Conservation (phyloP, 257 asterid genomes). For the Parsonsia alboflavescens region DNA sequence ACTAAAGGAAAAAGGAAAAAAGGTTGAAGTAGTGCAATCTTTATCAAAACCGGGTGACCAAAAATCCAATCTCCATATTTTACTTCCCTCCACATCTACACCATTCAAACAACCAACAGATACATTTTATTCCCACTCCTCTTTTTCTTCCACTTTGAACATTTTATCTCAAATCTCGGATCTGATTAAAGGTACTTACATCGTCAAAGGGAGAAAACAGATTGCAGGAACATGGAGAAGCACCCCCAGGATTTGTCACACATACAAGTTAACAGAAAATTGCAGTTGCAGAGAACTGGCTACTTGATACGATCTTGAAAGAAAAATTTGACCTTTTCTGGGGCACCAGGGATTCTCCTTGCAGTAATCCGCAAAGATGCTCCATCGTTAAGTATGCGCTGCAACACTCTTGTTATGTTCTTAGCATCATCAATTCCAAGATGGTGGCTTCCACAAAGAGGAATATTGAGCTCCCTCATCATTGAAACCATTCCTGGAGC, state of each 20-base stretch:
- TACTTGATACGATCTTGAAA: conserved; percentile 53
- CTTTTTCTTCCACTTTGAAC: background rate
- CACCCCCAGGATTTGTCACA: background rate
- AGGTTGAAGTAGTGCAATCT: too few relatives aligned
- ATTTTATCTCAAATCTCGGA: background rate
- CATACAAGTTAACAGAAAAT: background rate
- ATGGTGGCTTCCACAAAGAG: conserved; percentile 74
- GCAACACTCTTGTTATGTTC: conserved; percentile 75
- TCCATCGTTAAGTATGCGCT: conserved; percentile 70
- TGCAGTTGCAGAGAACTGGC: conserved; percentile 3
- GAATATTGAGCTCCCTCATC: conserved; percentile 73
- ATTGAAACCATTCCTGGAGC: conserved; percentile 88
- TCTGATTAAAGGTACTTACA: background rate
- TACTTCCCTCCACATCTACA: too few relatives aligned
- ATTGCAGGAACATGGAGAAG: background rate
- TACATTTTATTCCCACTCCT: too few relatives aligned
- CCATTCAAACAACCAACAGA: too few relatives aligned
- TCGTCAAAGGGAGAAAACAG: background rate
- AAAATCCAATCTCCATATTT: too few relatives aligned
- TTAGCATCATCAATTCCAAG: conserved; percentile 86
- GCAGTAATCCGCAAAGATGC: conserved; percentile 85
- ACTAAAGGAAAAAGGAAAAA: too few relatives aligned
- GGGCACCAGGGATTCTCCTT: conserved; percentile 34
- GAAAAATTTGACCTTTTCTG: conserved; percentile 42
- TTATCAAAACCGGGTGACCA: too few relatives aligned